Evolutionary conservation across 139 green algal genomes (phyloP), one percentile per base, ranked within the genome.

Genomic region (Mesotaenium endlicherianum): DNA sequence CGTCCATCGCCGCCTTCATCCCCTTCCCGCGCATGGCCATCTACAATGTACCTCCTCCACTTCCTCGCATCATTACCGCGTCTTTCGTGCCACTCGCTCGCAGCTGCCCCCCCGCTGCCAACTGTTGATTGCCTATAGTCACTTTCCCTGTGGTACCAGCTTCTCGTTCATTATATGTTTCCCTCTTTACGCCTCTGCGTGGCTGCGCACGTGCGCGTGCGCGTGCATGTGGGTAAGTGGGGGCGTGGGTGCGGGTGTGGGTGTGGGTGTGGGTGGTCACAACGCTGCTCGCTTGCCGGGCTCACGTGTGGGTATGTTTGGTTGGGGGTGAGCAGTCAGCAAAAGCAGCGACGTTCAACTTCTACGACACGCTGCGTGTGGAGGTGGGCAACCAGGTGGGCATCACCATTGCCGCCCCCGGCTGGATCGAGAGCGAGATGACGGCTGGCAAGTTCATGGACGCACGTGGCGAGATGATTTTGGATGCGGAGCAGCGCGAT

Each of bases 361-460:
- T 88, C 36, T 88, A 70, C 14, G 82, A 88, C 31, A 85, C 75
- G 31, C 47, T 88, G 50, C 58, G 82, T 5, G 67, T 80, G 45
- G 82, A 88, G 82, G 49, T 80, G 60, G 59, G 45, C 5, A 31
- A 58, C n/a, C 31, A 70, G 44, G 53, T 84, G 40, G 45, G 38
- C 59, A 81, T 88, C 40, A 88, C 82, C 2, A n/a, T 88, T 31
- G 82, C 77, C 17, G 39, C n/a, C 2, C 82, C 77, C 38, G 82
- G 82, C 20, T 84, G 75, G 50, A 47, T 36, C 20, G 71, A 75
- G 60, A 71, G 43, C 1, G 81, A 87, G 42, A 84, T 87, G 74
- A 87, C 81, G 30, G 81, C 55, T 64, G 81, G 81, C 44, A 87
- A 87, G 40, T 85, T 87, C n/a, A 38, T 87, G 14, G 77, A 86